phyloP scores from a whole-genome alignment of 495 filamentous ascomycete genomes.

The Penicillium odoratum region DNA sequence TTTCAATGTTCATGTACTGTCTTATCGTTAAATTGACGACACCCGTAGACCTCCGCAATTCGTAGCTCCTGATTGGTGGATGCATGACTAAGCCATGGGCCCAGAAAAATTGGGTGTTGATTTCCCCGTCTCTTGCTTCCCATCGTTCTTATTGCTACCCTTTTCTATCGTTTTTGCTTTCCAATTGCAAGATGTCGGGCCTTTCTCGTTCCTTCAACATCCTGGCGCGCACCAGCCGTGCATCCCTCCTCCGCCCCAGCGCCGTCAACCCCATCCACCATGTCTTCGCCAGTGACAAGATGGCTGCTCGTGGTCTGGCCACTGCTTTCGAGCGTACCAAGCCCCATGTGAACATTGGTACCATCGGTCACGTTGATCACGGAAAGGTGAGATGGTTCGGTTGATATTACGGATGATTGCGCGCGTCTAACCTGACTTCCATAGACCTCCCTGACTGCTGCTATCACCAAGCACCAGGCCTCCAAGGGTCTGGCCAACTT shows the following conservation, averaged over 20 bases:
- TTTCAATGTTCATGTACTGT: not conserved
- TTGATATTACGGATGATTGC: conserved; percentile 15
- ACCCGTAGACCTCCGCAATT: conserved; percentile 39
- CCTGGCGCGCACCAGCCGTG: conserved; percentile 66
- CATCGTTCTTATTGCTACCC: conserved; percentile 37
- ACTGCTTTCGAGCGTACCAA: conserved; percentile 85
- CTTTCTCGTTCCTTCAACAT: conserved; percentile 66
- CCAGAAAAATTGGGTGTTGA: conserved; percentile 45
- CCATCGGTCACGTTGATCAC: conserved; percentile 99
- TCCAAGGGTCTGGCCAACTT: conserved; percentile 90
- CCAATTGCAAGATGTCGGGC: conserved; percentile 59
- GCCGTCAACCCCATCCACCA: conserved; percentile 67
- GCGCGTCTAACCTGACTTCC: conserved; percentile 28
- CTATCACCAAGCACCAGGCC: conserved; percentile 96
- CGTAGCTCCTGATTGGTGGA: conserved; percentile 36
- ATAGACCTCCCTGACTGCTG: conserved; percentile 94
- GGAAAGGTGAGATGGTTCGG: conserved; percentile 71
- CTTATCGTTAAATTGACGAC: conserved; percentile 13
- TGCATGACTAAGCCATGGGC: conserved; percentile 41
- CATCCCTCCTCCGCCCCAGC: conserved; percentile 60
- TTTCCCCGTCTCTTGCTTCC: conserved; percentile 27
- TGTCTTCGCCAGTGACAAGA: conserved; percentile 65
- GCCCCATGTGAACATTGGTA: conserved; percentile 98
- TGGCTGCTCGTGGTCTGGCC: conserved; percentile 70
- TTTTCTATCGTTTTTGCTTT: conserved; percentile 35